Evolutionary conservation across 2,329 filamentous ascomycete genomes (phyloP).

Genomic region (Aspergillus sp.): DNA sequence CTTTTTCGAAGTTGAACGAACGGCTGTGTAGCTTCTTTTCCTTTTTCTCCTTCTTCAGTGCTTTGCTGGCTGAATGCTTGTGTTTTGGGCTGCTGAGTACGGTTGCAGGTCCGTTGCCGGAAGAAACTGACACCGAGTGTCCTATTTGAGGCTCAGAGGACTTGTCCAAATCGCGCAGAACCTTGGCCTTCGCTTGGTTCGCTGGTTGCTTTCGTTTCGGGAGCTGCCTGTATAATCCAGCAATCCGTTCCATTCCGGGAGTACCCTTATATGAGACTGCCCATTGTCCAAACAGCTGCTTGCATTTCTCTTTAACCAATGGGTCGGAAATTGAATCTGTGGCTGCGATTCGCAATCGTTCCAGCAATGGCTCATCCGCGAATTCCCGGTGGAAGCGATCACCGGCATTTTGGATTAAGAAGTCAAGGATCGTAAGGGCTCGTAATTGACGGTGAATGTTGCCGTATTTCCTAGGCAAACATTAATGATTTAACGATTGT

Average conservation of each 20-base stretch:
- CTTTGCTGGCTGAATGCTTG: conserved; percentile 38
- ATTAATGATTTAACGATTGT: conserved; percentile 8
- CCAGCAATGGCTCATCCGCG: conserved; percentile 85
- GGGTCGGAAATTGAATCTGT: conserved; percentile 81
- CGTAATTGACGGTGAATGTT: conserved; percentile 89
- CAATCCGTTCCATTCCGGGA: conserved; percentile 75
- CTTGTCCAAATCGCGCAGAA: conserved; percentile 74
- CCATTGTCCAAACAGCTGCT: conserved; percentile 84
- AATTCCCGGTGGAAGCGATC: conserved; percentile 82
- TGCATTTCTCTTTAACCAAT: conserved; percentile 84
- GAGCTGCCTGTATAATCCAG: conserved; percentile 72
- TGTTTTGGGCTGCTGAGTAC: conserved; percentile 36
- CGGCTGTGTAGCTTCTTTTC: conserved; percentile 52
- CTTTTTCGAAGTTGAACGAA: conserved; percentile 79
- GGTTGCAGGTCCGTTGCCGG: conserved; percentile 39
- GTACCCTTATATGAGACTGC: conserved; percentile 76
- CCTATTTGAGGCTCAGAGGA: conserved; percentile 34
- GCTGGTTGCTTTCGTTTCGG: conserved; percentile 69
- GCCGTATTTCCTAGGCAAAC: conserved; percentile 73
- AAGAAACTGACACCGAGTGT: conserved; percentile 40
- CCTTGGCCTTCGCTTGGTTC: conserved; percentile 76
- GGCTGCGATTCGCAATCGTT: conserved; percentile 83
- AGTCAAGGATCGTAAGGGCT: conserved; percentile 84
- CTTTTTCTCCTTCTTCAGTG: conserved; percentile 42
- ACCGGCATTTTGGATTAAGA: conserved; percentile 91